Base-by-base conservation (phyloP, 1,284 basidiomycete genomes). In the Anthracocystis walkeri region DNA sequence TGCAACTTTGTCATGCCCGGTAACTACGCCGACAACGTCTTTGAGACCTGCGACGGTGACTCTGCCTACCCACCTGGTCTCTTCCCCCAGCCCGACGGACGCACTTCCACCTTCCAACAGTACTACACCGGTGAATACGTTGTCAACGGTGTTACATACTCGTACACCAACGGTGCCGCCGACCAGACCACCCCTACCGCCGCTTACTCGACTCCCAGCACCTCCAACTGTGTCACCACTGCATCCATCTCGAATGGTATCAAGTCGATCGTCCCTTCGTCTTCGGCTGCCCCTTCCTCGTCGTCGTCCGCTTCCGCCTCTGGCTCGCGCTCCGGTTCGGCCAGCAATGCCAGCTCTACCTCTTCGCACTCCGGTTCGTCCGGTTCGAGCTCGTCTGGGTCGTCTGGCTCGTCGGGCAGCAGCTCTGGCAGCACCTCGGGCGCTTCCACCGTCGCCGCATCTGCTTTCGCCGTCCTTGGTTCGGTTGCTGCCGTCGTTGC, bases 1-100 rank as follows among this genome's bases (percentile, higher is more conserved):
- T 85, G 83, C 76, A 65, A 77, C 62, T 84, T 90, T 53, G 75
- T 85, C 69, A 85, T 85, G 84, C 84, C 84, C 10, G 84, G 82
- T 40, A 73, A 81, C 75, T 85, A 85, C 71, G 38, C 25, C 48
- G 71, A 81, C 54, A 56, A 75, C 50, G 54, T 64, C 5, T 85
- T 85, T 44, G 82, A 84, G 57, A 75, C 79, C 18, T 85, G 84
- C 67, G 84, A 85, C 23, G 84, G 75, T 44, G 84, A 85, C 60
- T 60, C 81, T 48, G 83, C 83, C 38, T 85, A 82, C 77, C 84
- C 84, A 3, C 84, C 84, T 20, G 84, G 84, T 63, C 58, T 83
- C 35, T 85, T 76, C 67, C 75, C 79, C 7, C 48, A 77, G 44
- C 66, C 52, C 53, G 60, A 76, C 58, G 81, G 81, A 53, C 49